Base-by-base conservation (phyloP, 2,329 filamentous ascomycete species). In the Xylariaceae sp. region DNA sequence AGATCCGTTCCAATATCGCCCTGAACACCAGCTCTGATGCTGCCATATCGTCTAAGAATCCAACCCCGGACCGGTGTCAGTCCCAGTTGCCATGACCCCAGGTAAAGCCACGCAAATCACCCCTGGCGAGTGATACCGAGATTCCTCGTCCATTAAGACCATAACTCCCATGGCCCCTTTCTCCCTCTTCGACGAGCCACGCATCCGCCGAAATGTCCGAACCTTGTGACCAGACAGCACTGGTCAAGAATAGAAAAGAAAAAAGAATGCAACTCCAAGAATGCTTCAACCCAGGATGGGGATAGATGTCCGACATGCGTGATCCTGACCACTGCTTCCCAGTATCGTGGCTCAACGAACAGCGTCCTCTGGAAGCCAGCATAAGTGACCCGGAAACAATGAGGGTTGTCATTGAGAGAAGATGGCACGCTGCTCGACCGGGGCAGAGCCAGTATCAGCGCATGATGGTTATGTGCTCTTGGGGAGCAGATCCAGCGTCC, bases 241-340 rank as follows among this genome's bases (percentile, higher is more conserved):
- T n/a, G n/a, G n/a, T n/a, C n/a, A n/a, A n/a, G n/a, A n/a, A n/a
- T n/a, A n/a, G n/a, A n/a, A n/a, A n/a, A n/a, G n/a, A n/a, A n/a
- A n/a, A n/a, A n/a, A 47, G 37, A 46, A 49, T 42, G 39, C 36
- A 42, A 38, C 27, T 38, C 36, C 29, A 42, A 37, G 34, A 43
- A 39, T 38, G 33, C 19, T 33, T 32, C 30, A 43, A 37, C 39
- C 44, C 44, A 30, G 37, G 32, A 37, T 33, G 35, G 40, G 46
- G 44, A 34, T 52, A 53, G 33, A 54, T 54, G 35, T 44, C 38
- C 39, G 46, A 52, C 46, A 54, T 55, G 41, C 32, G 32, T 38
- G 37, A 39, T 41, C 46, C 39, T 49, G 42, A 42, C 43, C 41
- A 49, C 40, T 36, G n/a, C n/a, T n/a, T 41, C 37, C 50, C 43